Evolutionary conservation across 495 filamentous ascomycete species (phyloP).

Genomic region (Ascodesmis nigricans): DNA sequence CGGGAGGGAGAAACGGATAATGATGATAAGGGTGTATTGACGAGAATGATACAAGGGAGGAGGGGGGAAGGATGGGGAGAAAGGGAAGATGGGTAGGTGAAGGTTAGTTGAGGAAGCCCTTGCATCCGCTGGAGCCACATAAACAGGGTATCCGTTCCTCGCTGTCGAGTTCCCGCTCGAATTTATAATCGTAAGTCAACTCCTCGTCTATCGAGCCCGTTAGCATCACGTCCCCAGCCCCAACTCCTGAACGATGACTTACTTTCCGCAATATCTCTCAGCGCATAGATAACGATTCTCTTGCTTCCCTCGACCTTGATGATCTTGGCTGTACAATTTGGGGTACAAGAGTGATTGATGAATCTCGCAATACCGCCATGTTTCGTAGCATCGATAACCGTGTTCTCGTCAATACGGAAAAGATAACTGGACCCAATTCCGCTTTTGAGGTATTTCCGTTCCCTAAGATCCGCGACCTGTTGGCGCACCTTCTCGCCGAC

Average conservation of each 20-base stretch:
- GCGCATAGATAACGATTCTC: constrained; percentile 93
- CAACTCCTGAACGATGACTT: constrained; percentile 25
- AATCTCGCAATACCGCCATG: constrained; percentile 93
- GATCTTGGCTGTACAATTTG: constrained; percentile 98
- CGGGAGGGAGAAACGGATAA: too few species aligned
- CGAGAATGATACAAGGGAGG: background rate
- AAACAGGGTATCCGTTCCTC: constrained; percentile 92
- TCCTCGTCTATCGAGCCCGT: constrained; percentile 59
- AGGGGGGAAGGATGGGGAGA: constrained; percentile 1
- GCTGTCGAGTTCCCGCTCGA: constrained; percentile 87
- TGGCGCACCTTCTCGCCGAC: constrained; percentile 94
- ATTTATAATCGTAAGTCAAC: constrained; percentile 99
- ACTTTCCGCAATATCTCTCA: constrained; percentile 87
- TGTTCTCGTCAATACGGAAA: constrained; percentile 94
- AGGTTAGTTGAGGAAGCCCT: constrained; percentile 88
- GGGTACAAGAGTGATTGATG: constrained; percentile 97
- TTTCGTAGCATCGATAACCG: constrained; percentile 94
- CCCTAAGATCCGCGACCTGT: constrained; percentile 84
- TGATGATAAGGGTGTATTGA: background rate
- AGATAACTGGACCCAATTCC: constrained; percentile 95
- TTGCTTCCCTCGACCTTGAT: constrained; percentile 99
- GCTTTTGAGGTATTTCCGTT: constrained; percentile 77
- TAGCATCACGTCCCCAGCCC: constrained; percentile 20
- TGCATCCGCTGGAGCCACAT: constrained; percentile 85
- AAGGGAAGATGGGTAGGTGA: constrained; percentile 9